phyloP scores from a whole-genome alignment of 2,329 filamentous ascomycete species.

The Colletotrichum navitas region DNA sequence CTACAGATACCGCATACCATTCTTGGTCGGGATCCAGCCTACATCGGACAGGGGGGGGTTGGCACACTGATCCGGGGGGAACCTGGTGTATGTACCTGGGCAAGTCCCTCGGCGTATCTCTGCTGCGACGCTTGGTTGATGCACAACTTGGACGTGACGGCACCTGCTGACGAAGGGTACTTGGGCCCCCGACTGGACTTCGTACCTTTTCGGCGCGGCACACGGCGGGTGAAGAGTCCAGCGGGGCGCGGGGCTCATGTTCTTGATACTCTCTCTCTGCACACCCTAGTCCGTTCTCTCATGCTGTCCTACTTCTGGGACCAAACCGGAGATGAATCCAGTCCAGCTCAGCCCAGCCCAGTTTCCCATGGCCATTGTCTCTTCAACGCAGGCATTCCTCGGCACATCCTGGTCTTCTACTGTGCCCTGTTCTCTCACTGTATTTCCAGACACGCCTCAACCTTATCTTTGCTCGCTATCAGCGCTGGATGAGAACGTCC shows the following conservation, averaged over 20 bases:
- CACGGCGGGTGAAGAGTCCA: not conserved
- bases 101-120: slow-evolving; percentile 20
- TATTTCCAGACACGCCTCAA: not conserved
- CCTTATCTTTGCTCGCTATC: slow-evolving; percentile 4
- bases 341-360: slow-evolving; percentile 18
- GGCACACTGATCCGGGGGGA: not conserved
- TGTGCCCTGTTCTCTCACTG: not conserved
- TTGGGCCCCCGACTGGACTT: not conserved
- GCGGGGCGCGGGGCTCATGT: not conserved
- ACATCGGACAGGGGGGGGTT: slow-evolving; percentile 30
- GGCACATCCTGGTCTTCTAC: not conserved
- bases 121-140: slow-evolving; percentile 1
- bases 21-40: slow-evolving; percentile 32
- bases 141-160: slow-evolving; percentile 10
- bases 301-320: not conserved
- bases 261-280: not conserved
- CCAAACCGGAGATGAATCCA: slow-evolving; percentile 26
- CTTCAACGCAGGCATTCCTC: slow-evolving; percentile 17
- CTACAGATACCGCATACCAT: slow-evolving; percentile 35
- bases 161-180: slow-evolving; percentile 5
- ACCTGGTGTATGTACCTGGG: slow-evolving; percentile 10
- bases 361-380: not conserved
- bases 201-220: not conserved
- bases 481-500: slow-evolving; percentile 26
- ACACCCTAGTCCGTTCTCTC: slow-evolving; percentile 14